Conservation (phyloP, 2,329 filamentous ascomycete species). For the Penicillium psychrosexuale region DNA sequence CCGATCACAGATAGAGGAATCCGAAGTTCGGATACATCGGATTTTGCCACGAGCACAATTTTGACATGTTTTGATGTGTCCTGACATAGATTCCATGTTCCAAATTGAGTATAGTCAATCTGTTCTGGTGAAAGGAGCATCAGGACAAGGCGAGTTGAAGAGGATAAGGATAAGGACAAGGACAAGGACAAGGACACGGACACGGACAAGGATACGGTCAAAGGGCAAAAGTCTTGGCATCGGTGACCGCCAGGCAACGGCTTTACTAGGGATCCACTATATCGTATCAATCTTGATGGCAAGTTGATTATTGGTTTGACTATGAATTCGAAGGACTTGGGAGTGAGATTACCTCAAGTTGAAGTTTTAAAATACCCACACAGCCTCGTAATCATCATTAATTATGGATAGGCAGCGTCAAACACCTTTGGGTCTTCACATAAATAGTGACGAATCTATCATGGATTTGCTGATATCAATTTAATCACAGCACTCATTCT, state of each 20-base stretch:
- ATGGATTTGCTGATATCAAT: neutral
- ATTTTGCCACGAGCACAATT: constrained; percentile 15
- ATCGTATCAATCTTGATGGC: neutral
- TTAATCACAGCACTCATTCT: neutral
- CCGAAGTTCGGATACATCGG: constrained; percentile 10
- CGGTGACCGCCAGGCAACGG: neutral
- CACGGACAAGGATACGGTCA: neutral
- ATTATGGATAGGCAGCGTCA: neutral
- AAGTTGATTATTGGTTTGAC: neutral
- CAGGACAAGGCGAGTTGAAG: neutral
- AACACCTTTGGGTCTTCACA: neutral
- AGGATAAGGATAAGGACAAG: constrained; percentile 2
- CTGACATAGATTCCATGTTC: neutral
- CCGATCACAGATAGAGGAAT: constrained; percentile 12
- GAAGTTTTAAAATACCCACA: neutral
- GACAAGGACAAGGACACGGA: neutral
- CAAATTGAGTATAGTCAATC: neutral
- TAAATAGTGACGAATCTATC: constrained; percentile 1
- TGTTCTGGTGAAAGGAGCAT: neutral
- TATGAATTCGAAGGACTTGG: neutral
- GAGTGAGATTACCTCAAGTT: neutral
- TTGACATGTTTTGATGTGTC: constrained; percentile 12
- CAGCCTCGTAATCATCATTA: neutral
- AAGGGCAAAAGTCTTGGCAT: neutral
- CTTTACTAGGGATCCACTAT: neutral